Base-by-base conservation (phyloP, 208 protist genomes). In the Spongospora subterranea region DNA sequence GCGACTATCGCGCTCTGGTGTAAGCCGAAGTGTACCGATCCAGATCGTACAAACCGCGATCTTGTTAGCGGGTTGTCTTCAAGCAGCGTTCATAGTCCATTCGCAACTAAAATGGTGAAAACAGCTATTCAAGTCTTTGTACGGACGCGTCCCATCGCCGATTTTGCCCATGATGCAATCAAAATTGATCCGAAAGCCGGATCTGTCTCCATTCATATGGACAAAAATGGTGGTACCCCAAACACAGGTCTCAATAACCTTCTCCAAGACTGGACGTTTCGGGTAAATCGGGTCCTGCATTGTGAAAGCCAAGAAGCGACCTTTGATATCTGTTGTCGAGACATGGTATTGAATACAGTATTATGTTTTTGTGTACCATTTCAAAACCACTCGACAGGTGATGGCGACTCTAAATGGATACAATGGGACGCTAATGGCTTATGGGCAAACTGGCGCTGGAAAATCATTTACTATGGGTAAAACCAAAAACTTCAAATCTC, bases 401-500 rank as follows among this genome's bases (percentile, higher is more conserved):
- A 39, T 35, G n/a, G 6, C 71, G 40, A 35, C n/a, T n/a, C n/a
- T 82, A 45, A 43, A 35, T 35, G 71, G 71, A 6, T 82, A 82
- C n/a, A 82, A 82, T 82, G 71, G 71, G 13, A 82, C 71, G 71
- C n/a, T 82, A 13, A 82, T 82, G 71, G 71, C 71, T 6, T 82
- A 82, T 82, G 71, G 71, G 6, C 71, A 82, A 82, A 89, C 50
- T 20, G 88, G 88, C 17, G 89, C 89, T 32, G 89, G 89, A 35
- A 91, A 91, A 64, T 45, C 89, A 29, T 91, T 91, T 50, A 91
- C 89, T 1, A 91, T 91, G 89, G 66, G 54, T 32, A 60, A 60
- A 29, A 24, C 50, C 24, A 60, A 60, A 29, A n/a, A n/a, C n/a
- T n/a, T n/a, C n/a, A n/a, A n/a, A n/a, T n/a, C n/a, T n/a, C n/a